Evolutionary conservation across 176 grass and related monocot genomes (phyloP).

Genomic region (Cenchrus purpureus): DNA sequence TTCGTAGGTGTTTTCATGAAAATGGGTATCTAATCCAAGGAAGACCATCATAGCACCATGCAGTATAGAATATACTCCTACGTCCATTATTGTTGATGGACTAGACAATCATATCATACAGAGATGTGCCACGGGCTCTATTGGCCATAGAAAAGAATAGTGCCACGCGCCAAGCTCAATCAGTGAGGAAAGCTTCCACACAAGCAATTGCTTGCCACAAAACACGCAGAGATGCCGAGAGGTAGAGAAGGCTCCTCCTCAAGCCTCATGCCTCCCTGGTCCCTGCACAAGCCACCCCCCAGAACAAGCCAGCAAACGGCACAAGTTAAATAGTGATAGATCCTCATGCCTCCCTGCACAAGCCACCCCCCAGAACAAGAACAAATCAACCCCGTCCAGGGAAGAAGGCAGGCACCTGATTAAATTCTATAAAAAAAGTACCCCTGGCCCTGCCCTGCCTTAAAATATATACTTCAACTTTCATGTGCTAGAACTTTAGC

Average conservation of each 20-base stretch:
- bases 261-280: not conserved
- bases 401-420: not conserved
- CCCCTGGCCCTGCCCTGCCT: conserved; percentile 13
- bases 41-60: not conserved
- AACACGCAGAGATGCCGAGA: not conserved
- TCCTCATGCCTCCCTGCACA: conserved; percentile 25
- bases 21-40: not conserved
- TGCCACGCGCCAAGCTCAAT: conserved; percentile 28
- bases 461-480: no score
- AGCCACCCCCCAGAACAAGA: conserved; percentile 11
- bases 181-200: conserved; percentile 39
- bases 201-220: conserved; percentile 48
- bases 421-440: not conserved
- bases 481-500: no score
- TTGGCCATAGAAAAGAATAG: not conserved
- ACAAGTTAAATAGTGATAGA: not conserved
- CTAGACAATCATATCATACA: not conserved
- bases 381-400: not conserved
- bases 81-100: not conserved
- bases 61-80: not conserved
- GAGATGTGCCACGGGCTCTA: not conserved
- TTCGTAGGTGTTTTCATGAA: no score
- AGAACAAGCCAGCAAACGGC: not conserved
- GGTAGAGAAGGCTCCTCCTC: not conserved
- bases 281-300: no score